Percentiles rank a stretch among this genome's conserved stretches.
These are phyloP conservation scores for Curvularia hawaiiensis DNA, from an alignment of 2,329 filamentous ascomycete species.

Conservation along the genomic window DNA sequence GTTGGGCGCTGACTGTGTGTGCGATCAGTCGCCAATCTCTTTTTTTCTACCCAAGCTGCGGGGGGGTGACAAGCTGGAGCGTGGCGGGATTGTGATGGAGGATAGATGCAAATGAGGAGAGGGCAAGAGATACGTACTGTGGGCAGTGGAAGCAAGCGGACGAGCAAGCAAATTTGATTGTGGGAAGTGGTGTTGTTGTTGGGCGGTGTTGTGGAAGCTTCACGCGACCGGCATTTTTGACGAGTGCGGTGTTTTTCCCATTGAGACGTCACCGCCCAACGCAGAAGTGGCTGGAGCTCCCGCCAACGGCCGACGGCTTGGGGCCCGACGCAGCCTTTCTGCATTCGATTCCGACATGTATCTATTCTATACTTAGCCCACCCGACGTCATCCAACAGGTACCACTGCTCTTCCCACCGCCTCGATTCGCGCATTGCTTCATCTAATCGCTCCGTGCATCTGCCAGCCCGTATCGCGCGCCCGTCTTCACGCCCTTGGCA, in stretches of 20 bases:
- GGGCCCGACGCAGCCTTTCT: conserved; percentile 6
- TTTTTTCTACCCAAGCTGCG: background rate
- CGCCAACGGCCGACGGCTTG: conserved; percentile 5
- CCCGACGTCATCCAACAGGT: background rate
- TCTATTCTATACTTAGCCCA: background rate
- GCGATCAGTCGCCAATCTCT: conserved; percentile 6
- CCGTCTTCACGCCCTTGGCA: background rate
- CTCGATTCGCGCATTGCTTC: background rate
- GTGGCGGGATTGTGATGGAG: background rate
- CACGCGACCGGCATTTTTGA: conserved; percentile 26
- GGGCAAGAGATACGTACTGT: conserved; percentile 11
- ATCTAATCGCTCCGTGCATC: background rate
- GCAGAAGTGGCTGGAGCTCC: conserved; percentile 17
- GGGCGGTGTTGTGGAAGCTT: conserved; percentile 15
- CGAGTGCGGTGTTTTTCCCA: conserved; percentile 24
- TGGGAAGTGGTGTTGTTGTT: conserved; percentile 1
- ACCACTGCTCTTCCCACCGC: background rate
- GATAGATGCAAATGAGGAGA: background rate
- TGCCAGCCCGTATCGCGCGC: background rate
- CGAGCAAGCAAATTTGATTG: background rate
- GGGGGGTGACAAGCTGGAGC: background rate
- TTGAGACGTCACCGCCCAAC: conserved; percentile 24
- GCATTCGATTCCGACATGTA: background rate
- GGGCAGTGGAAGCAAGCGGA: conserved; percentile 3
- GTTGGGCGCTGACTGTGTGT: conserved; percentile 18